Evolutionary conservation across 306 rosid species (phyloP).

Genomic region (Dalbergia cultrata): DNA sequence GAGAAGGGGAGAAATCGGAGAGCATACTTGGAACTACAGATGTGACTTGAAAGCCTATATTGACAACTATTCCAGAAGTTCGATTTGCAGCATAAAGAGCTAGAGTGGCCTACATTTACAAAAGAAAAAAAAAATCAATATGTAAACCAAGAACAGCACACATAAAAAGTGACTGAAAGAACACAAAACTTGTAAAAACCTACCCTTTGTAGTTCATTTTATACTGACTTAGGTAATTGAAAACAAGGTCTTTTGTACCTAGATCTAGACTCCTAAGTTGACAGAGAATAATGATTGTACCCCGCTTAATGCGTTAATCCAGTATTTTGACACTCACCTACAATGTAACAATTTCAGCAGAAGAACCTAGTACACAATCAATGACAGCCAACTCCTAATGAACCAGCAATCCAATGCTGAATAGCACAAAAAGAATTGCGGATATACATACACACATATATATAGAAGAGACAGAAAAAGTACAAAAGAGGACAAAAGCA

Average conservation of each 20-base stretch:
- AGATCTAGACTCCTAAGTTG: constrained; percentile 16
- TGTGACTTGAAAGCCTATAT: constrained; percentile 83
- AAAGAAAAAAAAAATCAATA: constrained; percentile 21
- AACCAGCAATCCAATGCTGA: too few relatives aligned
- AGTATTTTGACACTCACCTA: not conserved
- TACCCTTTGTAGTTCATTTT: constrained; percentile 11
- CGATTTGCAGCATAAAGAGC: constrained; percentile 79
- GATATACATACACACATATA: too few relatives aligned
- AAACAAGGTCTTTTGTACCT: constrained; percentile 10
- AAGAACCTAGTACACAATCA: too few relatives aligned
- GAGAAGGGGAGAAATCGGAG: not conserved
- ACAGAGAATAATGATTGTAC: not conserved
- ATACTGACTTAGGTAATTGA: not conserved
- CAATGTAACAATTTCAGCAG: not conserved
- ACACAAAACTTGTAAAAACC: not conserved
- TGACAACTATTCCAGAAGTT: constrained; percentile 87
- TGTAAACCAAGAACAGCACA: constrained; percentile 17
- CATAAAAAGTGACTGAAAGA: not conserved
- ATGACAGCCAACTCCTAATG: too few relatives aligned
- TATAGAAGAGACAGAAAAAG: too few relatives aligned
- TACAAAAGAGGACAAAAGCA: too few relatives aligned
- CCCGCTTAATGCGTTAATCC: not conserved
- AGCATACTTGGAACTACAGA: constrained; percentile 85
- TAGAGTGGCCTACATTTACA: constrained; percentile 68
- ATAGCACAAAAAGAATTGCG: too few relatives aligned